phyloP scores from a whole-genome alignment of 179 eudicot genomes.

The Gypsophila paniculata region DNA sequence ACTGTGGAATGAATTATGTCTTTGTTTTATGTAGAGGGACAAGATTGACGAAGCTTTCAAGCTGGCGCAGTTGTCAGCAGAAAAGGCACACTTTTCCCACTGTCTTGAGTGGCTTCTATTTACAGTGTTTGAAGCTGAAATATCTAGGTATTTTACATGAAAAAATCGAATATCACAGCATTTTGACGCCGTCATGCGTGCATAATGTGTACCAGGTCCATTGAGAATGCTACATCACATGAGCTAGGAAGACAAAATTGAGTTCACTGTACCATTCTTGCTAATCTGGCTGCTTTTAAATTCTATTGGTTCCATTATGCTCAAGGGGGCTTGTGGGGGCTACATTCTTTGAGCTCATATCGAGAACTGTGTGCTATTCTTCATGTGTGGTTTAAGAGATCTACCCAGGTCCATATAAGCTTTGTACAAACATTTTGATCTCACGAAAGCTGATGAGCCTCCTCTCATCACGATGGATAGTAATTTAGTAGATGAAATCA shows the following conservation, averaged over 20 bases:
- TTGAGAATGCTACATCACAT: not conserved
- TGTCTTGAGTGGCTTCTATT: slow-evolving; percentile 99
- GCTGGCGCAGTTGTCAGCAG: slow-evolving; percentile 81
- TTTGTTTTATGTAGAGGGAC: slow-evolving; percentile 55
- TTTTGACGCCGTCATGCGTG: not conserved
- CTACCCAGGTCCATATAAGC: not conserved
- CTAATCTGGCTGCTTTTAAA: not conserved
- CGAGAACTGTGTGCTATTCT: not conserved
- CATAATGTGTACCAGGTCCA: not conserved
- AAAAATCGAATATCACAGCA: not conserved
- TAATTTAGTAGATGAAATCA: not conserved
- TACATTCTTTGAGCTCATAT: not conserved
- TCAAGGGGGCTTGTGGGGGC: not conserved
- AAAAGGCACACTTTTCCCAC: slow-evolving; percentile 95
- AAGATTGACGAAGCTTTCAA: slow-evolving; percentile 90
- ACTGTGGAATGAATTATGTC: slow-evolving; percentile 8
- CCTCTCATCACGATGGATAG: not conserved
- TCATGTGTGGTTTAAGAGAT: not conserved
- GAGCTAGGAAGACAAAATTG: not conserved
- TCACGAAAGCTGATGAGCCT: not conserved
- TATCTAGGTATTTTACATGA: slow-evolving; percentile 57
- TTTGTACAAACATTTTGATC: not conserved
- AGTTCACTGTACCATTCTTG: not conserved
- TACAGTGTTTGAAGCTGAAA: slow-evolving; percentile 95
- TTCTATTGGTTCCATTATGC: not conserved